phyloP scores from a whole-genome alignment of 1,284 basidiomycete genomes.

The Ceratorhiza oryzae-sativae region DNA sequence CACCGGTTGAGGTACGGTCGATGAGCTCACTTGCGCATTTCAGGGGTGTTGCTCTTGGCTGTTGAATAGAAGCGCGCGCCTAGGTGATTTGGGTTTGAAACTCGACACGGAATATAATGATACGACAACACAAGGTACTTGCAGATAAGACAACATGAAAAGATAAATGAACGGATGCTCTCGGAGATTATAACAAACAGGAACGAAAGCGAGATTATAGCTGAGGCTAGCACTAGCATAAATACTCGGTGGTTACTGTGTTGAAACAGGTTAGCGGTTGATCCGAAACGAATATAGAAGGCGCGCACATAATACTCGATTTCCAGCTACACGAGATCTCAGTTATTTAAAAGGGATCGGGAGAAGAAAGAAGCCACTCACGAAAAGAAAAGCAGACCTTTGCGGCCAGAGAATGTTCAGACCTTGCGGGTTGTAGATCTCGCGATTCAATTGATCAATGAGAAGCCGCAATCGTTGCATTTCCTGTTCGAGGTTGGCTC shows the following conservation, averaged over 20 bases:
- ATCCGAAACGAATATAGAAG: background rate
- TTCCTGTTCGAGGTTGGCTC: constrained; percentile 59
- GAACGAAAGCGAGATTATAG: constrained; percentile 35
- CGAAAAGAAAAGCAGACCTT: constrained; percentile 82
- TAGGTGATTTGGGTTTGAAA: background rate
- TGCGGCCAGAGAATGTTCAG: constrained; percentile 82
- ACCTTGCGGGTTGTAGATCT: constrained; percentile 78
- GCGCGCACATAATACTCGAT: constrained; percentile 50
- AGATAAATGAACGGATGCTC: background rate
- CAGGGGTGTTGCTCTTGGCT: background rate
- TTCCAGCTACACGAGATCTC: constrained; percentile 46
- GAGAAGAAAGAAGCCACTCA: constrained; percentile 56
- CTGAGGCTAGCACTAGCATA: constrained; percentile 19
- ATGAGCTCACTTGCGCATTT: constrained; percentile 32
- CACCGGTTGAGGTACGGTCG: background rate
- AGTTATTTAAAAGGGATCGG: background rate
- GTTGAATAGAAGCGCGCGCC: constrained; percentile 20
- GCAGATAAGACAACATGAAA: constrained; percentile 6
- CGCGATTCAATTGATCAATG: constrained; percentile 69
- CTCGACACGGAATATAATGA: constrained; percentile 12
- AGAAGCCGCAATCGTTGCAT: constrained; percentile 70
- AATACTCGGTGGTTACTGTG: constrained; percentile 28
- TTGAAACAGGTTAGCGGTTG: background rate
- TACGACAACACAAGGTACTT: constrained; percentile 3
- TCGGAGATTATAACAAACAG: background rate